Evolutionary conservation across 192 early-diverging fungal genomes (phyloP).

Genomic region (Kappamyces sp.): DNA sequence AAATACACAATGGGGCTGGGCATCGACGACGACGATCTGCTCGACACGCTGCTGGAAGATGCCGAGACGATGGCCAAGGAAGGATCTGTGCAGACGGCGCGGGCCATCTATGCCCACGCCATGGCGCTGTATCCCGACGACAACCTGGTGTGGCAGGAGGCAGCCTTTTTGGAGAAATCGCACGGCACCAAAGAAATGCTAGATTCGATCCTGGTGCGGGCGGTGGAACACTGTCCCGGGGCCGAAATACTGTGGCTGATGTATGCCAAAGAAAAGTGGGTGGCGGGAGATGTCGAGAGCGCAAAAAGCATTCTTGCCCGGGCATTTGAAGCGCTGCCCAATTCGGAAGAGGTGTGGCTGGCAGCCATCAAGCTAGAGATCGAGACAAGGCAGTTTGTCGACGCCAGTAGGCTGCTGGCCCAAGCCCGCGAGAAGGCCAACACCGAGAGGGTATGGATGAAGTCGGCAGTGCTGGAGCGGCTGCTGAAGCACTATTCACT

Average conservation of each 20-base stretch:
- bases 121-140: slow-evolving; percentile 69
- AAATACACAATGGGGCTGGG: slow-evolving; percentile 70
- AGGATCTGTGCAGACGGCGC: slow-evolving; percentile 66
- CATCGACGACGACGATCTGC: slow-evolving; percentile 70
- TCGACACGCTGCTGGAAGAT: slow-evolving; percentile 83
- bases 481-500: slow-evolving; percentile 57
- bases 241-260: slow-evolving; percentile 95
- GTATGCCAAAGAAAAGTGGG: slow-evolving; percentile 94
- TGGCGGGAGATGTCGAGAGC: slow-evolving; percentile 68
- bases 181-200: slow-evolving; percentile 72
- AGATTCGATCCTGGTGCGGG: slow-evolving; percentile 73
- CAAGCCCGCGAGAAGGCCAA: slow-evolving; percentile 69
- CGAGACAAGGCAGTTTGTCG: slow-evolving; percentile 71
- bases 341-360: slow-evolving; percentile 88
- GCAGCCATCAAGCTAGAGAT: slow-evolving; percentile 95
- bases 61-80: slow-evolving; percentile 67
- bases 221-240: slow-evolving; percentile 84
- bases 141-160: slow-evolving; percentile 77
- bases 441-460: slow-evolving; percentile 91
- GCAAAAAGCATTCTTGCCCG: slow-evolving; percentile 78
- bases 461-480: slow-evolving; percentile 79
- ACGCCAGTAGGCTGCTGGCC: slow-evolving; percentile 70
- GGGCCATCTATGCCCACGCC: slow-evolving; percentile 81
- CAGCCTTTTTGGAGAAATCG: slow-evolving; percentile 79
- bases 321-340: slow-evolving; percentile 87